phyloP scores from a whole-genome alignment of 2,329 filamentous ascomycete genomes.

The Cryphonectria naterciae region DNA sequence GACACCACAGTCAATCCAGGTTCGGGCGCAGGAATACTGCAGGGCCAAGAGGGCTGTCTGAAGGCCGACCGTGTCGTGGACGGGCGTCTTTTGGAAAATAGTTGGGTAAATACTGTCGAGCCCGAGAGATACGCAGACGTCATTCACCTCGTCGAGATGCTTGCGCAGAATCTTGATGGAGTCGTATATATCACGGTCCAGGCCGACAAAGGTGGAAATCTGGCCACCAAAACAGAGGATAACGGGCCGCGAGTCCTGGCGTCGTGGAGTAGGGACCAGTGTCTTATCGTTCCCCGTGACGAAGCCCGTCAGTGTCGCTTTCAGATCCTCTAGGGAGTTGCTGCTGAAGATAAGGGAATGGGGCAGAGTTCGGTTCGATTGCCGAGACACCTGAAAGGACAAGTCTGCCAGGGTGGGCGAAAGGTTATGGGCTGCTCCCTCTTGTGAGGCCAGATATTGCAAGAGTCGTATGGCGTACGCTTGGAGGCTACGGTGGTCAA shows the following conservation, averaged over 20 bases:
- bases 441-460: neutral
- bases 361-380: conserved; percentile 36
- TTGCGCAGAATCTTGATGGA: conserved; percentile 31
- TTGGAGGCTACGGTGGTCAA: neutral
- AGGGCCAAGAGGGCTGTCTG: conserved; percentile 46
- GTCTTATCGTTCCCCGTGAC: conserved; percentile 5
- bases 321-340: conserved; percentile 35
- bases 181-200: conserved; percentile 40
- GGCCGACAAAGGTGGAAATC: conserved; percentile 36
- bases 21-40: conserved; percentile 42
- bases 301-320: conserved; percentile 30
- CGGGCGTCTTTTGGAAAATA: conserved; percentile 37
- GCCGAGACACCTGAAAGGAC: conserved; percentile 39
- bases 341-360: conserved; percentile 34
- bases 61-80: conserved; percentile 37
- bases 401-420: conserved; percentile 36
- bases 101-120: conserved; percentile 36
- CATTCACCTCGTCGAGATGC: conserved; percentile 35
- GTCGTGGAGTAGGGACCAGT: conserved; percentile 31
- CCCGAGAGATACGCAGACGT: conserved; percentile 27
- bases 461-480: neutral
- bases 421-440: neutral
- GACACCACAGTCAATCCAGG: conserved; percentile 44
- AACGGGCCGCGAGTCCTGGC: conserved; percentile 2
- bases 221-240: conserved; percentile 30